Percentiles rank a stretch among this genome's conserved stretches.
Evolutionary conservation across 2,329 filamentous ascomycete genomes (phyloP).

Genomic region (Talaromyces sp.): DNA sequence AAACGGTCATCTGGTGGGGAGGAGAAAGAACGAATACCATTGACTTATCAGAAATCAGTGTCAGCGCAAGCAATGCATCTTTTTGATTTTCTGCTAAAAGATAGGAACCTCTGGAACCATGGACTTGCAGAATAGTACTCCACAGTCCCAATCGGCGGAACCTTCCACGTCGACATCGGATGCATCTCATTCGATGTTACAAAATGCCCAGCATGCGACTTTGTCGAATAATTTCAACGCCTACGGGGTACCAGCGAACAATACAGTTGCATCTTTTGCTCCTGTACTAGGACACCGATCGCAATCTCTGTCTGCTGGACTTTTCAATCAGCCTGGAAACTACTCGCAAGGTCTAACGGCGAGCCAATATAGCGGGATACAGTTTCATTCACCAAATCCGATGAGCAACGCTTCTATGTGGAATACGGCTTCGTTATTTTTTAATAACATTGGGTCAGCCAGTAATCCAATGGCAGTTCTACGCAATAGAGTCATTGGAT

Average conservation of each 20-base stretch:
- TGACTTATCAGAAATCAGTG: neutral
- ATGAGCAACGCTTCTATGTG: neutral
- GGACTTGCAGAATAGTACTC: slow-evolving; percentile 12
- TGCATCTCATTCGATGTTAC: slow-evolving; percentile 12
- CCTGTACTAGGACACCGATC: neutral
- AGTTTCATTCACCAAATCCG: neutral
- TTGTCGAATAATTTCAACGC: neutral
- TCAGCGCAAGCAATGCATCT: slow-evolving; percentile 2
- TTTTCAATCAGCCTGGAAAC: neutral
- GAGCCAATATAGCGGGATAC: neutral
- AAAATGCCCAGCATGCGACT: neutral
- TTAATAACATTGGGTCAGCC: neutral
- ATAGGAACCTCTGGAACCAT: slow-evolving; percentile 5
- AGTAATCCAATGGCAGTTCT: slow-evolving; percentile 6
- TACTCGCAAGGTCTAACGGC: neutral
- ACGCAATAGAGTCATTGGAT: slow-evolving; percentile 6
- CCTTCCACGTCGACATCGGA: slow-evolving; percentile 14
- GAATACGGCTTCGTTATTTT: neutral
- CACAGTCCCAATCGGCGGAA: slow-evolving; percentile 6
- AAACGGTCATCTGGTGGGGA: neutral
- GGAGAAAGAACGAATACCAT: neutral
- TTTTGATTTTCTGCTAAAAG: neutral
- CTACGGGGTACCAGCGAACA: neutral
- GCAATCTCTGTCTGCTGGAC: neutral
- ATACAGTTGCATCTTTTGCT: neutral